A percentile compares a stretch with the other conserved stretches of the same genome.
phyloP scores from a whole-genome alignment of 768 basidiomycete species.

The Trametes cinnabarina region DNA sequence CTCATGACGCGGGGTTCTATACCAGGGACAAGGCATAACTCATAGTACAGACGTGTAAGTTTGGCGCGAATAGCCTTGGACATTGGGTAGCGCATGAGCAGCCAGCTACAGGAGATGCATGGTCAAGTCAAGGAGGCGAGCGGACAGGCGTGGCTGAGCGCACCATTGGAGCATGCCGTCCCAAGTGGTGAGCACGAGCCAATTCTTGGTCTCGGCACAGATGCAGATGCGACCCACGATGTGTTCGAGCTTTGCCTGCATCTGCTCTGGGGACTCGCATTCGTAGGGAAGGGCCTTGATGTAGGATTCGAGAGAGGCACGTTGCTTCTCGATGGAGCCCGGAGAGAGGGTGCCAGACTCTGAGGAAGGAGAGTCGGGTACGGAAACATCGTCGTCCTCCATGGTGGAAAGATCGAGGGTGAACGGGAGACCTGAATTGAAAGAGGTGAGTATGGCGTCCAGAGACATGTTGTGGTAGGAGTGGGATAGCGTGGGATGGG shows the following conservation, averaged over 20 bases:
- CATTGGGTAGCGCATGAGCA: slow-evolving; percentile 79
- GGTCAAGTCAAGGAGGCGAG: background rate
- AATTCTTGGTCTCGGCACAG: slow-evolving; percentile 73
- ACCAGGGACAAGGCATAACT: slow-evolving; percentile 73
- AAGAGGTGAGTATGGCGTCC: slow-evolving; percentile 5
- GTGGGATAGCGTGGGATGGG: background rate
- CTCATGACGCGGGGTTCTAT: slow-evolving; percentile 69
- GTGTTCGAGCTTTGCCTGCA: slow-evolving; percentile 65
- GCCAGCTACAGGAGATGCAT: slow-evolving; percentile 51
- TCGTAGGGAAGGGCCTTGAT: slow-evolving; percentile 68
- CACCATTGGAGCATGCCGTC: slow-evolving; percentile 79
- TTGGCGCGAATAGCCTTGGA: slow-evolving; percentile 64
- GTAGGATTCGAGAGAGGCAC: slow-evolving; percentile 60
- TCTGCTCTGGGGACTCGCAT: slow-evolving; percentile 67
- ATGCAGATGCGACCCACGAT: slow-evolving; percentile 69
- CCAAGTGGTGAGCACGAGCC: slow-evolving; percentile 73
- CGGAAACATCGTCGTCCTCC: slow-evolving; percentile 60
- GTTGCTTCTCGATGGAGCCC: slow-evolving; percentile 53
- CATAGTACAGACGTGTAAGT: slow-evolving; percentile 74
- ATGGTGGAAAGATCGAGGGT: slow-evolving; percentile 30
- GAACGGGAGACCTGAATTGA: slow-evolving; percentile 4
- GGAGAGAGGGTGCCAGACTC: slow-evolving; percentile 30
- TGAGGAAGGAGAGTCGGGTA: slow-evolving; percentile 42
- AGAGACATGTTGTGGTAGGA: slow-evolving; percentile 8
- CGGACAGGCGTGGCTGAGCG: slow-evolving; percentile 8